A percentile compares a stretch with the other conserved stretches of the same genome.
These are phyloP conservation scores for Penicillium herquei DNA, from an alignment of 495 filamentous ascomycete genomes.

Conservation along the genomic window DNA sequence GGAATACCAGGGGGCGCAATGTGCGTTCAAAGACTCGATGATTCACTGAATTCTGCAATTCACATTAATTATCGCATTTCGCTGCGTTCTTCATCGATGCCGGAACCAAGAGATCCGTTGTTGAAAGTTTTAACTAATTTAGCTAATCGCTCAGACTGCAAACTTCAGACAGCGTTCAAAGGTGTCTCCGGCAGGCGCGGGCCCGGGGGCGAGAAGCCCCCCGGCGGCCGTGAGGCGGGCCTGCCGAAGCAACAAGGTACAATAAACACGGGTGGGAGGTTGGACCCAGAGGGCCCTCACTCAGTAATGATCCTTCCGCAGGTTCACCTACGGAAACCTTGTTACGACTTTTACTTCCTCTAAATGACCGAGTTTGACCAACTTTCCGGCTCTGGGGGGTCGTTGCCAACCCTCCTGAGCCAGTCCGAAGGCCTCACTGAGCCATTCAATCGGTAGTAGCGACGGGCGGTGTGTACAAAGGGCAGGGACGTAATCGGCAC, in stretches of 20 bases:
- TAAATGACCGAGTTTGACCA: slow-evolving; percentile 73
- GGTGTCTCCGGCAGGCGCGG: slow-evolving; percentile 34
- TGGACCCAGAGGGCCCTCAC: slow-evolving; percentile 24
- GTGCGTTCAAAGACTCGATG: slow-evolving; percentile 72
- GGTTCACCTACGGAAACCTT: slow-evolving; percentile 74
- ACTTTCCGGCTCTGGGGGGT: slow-evolving; percentile 63
- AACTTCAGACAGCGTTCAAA: slow-evolving; percentile 27
- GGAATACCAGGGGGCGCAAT: slow-evolving; percentile 64
- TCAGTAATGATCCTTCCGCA: slow-evolving; percentile 67
- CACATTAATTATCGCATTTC: slow-evolving; percentile 73
- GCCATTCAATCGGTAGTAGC: slow-evolving; percentile 75
- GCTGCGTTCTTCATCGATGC: slow-evolving; percentile 72
- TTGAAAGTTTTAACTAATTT: slow-evolving; percentile 60
- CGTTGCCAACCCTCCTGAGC: slow-evolving; percentile 62
- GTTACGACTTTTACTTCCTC: slow-evolving; percentile 73
- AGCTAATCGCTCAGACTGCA: slow-evolving; percentile 14
- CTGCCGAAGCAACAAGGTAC: slow-evolving; percentile 44
- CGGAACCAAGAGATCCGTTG: slow-evolving; percentile 69
- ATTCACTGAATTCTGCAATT: slow-evolving; percentile 74
- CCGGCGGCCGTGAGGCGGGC: slow-evolving; percentile 20
- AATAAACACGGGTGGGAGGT: slow-evolving; percentile 28
- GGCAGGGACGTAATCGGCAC: slow-evolving; percentile 66
- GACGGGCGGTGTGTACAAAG: slow-evolving; percentile 62
- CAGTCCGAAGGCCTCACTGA: slow-evolving; percentile 71
- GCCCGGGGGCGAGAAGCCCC: slow-evolving; percentile 16